These are phyloP conservation scores for Sanghuangporus sanghuang DNA, from an alignment of 1,284 basidiomycete species.

Conservation along the genomic window DNA sequence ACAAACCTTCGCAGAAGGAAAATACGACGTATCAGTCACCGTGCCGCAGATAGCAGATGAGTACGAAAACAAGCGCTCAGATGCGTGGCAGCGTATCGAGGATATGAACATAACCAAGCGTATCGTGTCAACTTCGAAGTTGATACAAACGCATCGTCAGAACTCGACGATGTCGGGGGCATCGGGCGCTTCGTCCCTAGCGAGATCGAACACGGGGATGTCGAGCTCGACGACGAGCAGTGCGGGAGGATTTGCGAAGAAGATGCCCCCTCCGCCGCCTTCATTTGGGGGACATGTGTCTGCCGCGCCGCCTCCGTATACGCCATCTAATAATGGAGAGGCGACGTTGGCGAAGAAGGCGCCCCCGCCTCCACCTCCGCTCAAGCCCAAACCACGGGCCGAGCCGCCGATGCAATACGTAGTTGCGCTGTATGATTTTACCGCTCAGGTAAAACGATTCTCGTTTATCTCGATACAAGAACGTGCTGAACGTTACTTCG, in stretches of 20 bases:
- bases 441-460: constrained; percentile 57
- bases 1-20: constrained; percentile 80
- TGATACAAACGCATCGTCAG: constrained; percentile 17
- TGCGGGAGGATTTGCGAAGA: constrained; percentile 38
- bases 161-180: neutral
- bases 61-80: constrained; percentile 77
- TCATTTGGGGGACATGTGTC: constrained; percentile 38
- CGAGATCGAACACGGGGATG: constrained; percentile 40
- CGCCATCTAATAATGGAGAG: constrained; percentile 33
- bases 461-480: constrained; percentile 5
- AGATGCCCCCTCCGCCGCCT: constrained; percentile 36
- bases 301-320: constrained; percentile 49
- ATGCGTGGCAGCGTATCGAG: constrained; percentile 75
- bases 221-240: constrained; percentile 32
- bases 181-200: neutral
- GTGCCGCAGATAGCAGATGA: constrained; percentile 71
- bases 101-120: constrained; percentile 76
- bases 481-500: neutral
- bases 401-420: constrained; percentile 68
- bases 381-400: constrained; percentile 71
- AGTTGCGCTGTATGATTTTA: constrained; percentile 93
- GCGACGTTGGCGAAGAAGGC: constrained; percentile 63
- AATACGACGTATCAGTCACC: constrained; percentile 68
- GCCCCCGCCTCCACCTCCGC: constrained; percentile 83
- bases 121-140: constrained; percentile 59